Evolutionary conservation across 1,284 basidiomycete genomes (phyloP).

Genomic region (Cystobasidiaceae sp.): DNA sequence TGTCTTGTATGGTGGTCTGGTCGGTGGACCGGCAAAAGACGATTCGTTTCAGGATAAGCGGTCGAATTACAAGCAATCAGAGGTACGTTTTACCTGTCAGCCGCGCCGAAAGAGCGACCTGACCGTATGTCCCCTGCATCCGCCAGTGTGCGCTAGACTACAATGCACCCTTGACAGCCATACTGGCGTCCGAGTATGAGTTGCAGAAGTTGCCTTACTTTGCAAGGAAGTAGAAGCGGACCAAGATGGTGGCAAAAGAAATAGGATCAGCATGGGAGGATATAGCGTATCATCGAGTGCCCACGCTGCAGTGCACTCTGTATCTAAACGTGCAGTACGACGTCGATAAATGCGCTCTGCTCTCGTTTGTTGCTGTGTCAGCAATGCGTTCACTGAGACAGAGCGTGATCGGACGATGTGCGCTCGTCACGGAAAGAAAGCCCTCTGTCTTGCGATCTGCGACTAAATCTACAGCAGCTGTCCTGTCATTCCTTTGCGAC

Average conservation of each 20-base stretch:
- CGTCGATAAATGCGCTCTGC: too few species aligned
- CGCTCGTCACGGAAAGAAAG: too few species aligned
- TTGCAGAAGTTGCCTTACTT: constrained; percentile 12
- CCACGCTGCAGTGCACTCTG: not conserved
- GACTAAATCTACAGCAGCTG: too few species aligned
- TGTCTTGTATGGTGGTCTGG: constrained; percentile 75
- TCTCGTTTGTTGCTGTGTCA: too few species aligned
- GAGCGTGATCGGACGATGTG: too few species aligned
- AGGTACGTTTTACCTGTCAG: constrained; percentile 50
- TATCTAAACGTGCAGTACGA: too few species aligned
- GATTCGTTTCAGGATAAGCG: constrained; percentile 79
- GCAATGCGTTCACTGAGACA: too few species aligned
- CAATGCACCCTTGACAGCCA: constrained; percentile 19
- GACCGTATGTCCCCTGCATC: not conserved
- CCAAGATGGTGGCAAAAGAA: not conserved
- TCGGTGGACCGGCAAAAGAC: constrained; percentile 73
- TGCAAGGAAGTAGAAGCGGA: not conserved
- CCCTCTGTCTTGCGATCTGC: too few species aligned
- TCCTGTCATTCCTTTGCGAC: too few species aligned
- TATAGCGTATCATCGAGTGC: too few species aligned
- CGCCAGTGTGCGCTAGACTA: constrained; percentile 25
- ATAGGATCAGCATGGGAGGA: too few species aligned
- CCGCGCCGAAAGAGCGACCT: not conserved
- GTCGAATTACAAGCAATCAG: constrained; percentile 72
- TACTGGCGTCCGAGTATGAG: constrained; percentile 17